Percentiles rank a stretch among this genome's conserved stretches.
phyloP scores from a whole-genome alignment of 352 stramenopile genomes.

The Globisporangium okanoganense region DNA sequence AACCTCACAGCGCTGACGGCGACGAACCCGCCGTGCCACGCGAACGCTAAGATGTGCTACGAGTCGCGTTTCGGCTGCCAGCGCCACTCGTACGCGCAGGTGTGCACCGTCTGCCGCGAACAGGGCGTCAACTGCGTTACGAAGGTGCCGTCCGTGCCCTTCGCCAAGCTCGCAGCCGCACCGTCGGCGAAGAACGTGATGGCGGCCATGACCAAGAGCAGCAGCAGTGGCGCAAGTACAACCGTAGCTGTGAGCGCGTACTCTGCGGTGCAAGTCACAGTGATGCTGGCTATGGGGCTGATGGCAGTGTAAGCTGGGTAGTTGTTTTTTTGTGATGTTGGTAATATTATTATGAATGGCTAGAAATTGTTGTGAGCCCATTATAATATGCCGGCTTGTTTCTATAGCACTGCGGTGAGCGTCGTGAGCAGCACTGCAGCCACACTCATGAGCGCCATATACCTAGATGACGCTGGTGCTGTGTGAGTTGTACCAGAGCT shows the following conservation, averaged over 20 bases:
- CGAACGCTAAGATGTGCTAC: constrained; percentile 53
- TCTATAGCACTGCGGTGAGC: background rate
- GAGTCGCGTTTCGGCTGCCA: constrained; percentile 45
- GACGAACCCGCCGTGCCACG: constrained; percentile 55
- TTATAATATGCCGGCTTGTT: background rate
- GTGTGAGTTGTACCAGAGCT: background rate
- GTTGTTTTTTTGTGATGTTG: background rate
- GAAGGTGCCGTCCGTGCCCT: constrained; percentile 34
- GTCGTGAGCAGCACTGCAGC: background rate
- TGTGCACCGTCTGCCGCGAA: constrained; percentile 51
- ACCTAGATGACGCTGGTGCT: background rate
- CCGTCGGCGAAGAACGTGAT: constrained; percentile 23
- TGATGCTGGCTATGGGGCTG: background rate
- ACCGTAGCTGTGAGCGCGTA: no score
- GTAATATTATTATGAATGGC: background rate
- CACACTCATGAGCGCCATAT: background rate
- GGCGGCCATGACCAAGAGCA: background rate
- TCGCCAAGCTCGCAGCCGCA: constrained; percentile 34
- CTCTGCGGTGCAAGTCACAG: background rate
- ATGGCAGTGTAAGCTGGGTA: background rate
- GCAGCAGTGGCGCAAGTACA: background rate
- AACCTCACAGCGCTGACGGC: constrained; percentile 36
- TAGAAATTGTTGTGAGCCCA: background rate
- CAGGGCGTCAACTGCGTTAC: constrained; percentile 31
- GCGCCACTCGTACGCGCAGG: constrained; percentile 57